Conservation (phyloP, 768 basidiomycete genomes). For the Rossbeevera mucosa region DNA sequence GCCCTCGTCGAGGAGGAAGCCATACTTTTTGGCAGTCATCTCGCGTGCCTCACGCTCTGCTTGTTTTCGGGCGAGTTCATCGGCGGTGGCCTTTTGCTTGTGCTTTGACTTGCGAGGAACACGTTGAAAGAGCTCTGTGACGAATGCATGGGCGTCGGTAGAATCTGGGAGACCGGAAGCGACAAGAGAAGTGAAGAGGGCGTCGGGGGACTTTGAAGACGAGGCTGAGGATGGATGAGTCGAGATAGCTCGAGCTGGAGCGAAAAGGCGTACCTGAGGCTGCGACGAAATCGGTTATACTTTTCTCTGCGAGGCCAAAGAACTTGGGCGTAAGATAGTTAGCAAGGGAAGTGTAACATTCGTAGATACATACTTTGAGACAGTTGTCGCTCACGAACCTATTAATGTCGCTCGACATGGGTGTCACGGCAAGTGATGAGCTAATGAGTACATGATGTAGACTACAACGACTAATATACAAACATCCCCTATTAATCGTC, state of each 20-base stretch:
- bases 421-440: not conserved
- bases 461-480: too few relatives aligned
- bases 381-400: constrained; percentile 78
- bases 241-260: too few relatives aligned
- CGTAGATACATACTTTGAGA: constrained; percentile 47
- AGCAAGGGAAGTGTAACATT: not conserved
- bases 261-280: constrained; percentile 59
- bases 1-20: constrained; percentile 83
- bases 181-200: constrained; percentile 71
- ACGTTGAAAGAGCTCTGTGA: constrained; percentile 67
- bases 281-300: constrained; percentile 81
- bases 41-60: constrained; percentile 73
- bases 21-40: constrained; percentile 68
- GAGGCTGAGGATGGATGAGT: constrained; percentile 43
- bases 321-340: constrained; percentile 47
- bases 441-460: not conserved
- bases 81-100: constrained; percentile 45
- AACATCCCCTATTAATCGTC: constrained; percentile 12
- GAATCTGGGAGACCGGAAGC: constrained; percentile 78
- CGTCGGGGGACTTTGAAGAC: constrained; percentile 75
- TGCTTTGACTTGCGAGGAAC: constrained; percentile 76
- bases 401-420: constrained; percentile 62
- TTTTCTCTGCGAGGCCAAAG: constrained; percentile 79
- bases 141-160: constrained; percentile 75
- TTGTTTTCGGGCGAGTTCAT: constrained; percentile 50